phyloP scores from a whole-genome alignment of 805 yeast species.

The Schwanniomyces sp. region DNA sequence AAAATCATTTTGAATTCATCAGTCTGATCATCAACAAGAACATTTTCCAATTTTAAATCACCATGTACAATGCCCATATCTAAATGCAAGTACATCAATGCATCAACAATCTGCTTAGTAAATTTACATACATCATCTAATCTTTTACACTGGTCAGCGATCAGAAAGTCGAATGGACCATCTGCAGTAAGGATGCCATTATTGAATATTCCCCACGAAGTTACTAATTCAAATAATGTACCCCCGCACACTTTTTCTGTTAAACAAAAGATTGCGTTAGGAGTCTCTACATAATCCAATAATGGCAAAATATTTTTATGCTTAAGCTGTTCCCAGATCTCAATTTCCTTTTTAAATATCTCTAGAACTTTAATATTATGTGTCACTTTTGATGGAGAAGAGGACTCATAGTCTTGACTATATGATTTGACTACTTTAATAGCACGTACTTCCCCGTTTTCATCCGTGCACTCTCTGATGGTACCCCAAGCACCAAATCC shows the following conservation, averaged over 20 bases:
- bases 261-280: constrained; percentile 66
- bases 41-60: constrained; percentile 80
- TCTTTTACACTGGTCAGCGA: constrained; percentile 29
- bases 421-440: constrained; percentile 56
- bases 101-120: constrained; percentile 55
- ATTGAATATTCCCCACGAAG: constrained; percentile 57
- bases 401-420: constrained; percentile 6
- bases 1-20: constrained; percentile 47
- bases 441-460: constrained; percentile 45
- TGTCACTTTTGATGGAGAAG: constrained; percentile 8
- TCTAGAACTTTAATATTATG: constrained; percentile 49
- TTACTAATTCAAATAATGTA: constrained; percentile 73
- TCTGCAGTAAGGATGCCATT: constrained; percentile 22
- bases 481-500: constrained; percentile 93
- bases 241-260: constrained; percentile 73
- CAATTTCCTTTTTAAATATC: constrained; percentile 68
- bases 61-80: constrained; percentile 69
- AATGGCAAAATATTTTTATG: constrained; percentile 69
- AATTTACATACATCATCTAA: constrained; percentile 33
- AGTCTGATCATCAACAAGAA: constrained; percentile 50
- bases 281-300: constrained; percentile 59
- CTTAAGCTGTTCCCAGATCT: constrained; percentile 69
- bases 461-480: constrained; percentile 63
- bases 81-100: constrained; percentile 58
- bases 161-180: constrained; percentile 28